Conservation (phyloP, 768 basidiomycete species). For the Gelatoporia subvermispora region DNA sequence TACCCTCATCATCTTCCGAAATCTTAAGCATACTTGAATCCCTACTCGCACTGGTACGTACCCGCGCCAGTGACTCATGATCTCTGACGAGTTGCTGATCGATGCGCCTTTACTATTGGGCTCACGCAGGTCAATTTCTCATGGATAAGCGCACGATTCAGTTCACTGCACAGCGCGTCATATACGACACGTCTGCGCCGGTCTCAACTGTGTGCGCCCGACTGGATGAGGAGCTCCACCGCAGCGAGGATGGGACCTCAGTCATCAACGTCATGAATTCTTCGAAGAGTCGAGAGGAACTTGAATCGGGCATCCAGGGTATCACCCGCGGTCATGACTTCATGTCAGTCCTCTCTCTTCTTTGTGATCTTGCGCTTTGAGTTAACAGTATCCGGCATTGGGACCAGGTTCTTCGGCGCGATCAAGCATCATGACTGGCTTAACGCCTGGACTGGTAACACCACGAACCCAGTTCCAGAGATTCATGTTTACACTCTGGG, state of each 20-base stretch:
- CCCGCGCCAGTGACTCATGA: too few species aligned
- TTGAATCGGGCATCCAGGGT: constrained; percentile 29
- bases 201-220: constrained; percentile 38
- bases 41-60: too few species aligned
- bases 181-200: constrained; percentile 36
- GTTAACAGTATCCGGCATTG: too few species aligned
- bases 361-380: too few species aligned
- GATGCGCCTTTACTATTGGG: too few species aligned
- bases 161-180: constrained; percentile 37
- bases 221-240: constrained; percentile 39
- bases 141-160: constrained; percentile 13
- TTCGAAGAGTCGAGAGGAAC: constrained; percentile 29
- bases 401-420: constrained; percentile 9
- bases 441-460: constrained; percentile 1
- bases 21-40: too few species aligned
- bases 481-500: constrained; percentile 43
- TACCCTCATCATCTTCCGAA: too few species aligned
- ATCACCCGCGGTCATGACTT: constrained; percentile 36
- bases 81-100: too few species aligned
- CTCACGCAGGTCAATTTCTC: too few species aligned
- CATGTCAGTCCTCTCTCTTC: constrained; percentile 25
- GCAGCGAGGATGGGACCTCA: constrained; percentile 25
- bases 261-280: constrained; percentile 21
- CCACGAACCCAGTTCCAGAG: constrained; percentile 4
- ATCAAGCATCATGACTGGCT: constrained; percentile 10